A percentile compares a stretch with the other conserved stretches of the same genome.
These are phyloP conservation scores for Escovopsis weberi DNA, from an alignment of 2,329 filamentous ascomycete genomes.

Conservation along the genomic window DNA sequence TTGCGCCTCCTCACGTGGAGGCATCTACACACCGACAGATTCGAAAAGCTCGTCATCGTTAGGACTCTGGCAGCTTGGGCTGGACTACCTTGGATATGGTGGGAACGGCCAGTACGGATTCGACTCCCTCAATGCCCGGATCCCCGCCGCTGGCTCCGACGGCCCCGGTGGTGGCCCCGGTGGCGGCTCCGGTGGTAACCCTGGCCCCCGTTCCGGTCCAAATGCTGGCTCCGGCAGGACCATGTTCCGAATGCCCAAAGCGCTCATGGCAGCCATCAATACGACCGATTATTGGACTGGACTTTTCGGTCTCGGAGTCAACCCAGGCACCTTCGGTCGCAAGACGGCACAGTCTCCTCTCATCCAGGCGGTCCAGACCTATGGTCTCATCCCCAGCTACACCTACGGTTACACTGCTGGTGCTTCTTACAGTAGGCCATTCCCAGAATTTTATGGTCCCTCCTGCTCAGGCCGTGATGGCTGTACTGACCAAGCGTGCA, in stretches of 20 bases:
- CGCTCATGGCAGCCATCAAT: conserved; percentile 38
- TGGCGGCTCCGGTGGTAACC: too few species aligned
- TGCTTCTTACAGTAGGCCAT: conserved; percentile 49
- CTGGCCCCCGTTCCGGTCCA: conserved; percentile 3
- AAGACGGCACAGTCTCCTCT: conserved; percentile 36
- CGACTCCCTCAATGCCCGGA: conserved; percentile 30
- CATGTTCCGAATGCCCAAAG: conserved; percentile 27
- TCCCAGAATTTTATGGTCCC: background rate
- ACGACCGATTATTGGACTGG: conserved; percentile 41
- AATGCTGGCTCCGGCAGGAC: conserved; percentile 2
- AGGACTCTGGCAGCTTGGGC: conserved; percentile 45
- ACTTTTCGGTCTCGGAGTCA: conserved; percentile 41
- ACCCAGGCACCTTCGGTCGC: conserved; percentile 35
- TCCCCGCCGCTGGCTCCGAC: conserved; percentile 16
- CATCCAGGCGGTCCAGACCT: conserved; percentile 41
- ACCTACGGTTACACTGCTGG: conserved; percentile 67
- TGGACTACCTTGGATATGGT: conserved; percentile 40
- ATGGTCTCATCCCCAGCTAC: conserved; percentile 51
- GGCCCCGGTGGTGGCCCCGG: too few species aligned
- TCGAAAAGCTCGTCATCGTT: conserved; percentile 45
- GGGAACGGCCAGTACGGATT: conserved; percentile 53
- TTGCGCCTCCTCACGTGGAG: conserved; percentile 44
- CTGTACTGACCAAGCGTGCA: conserved; percentile 9
- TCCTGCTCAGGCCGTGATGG: background rate
- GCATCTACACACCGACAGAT: conserved; percentile 35